phyloP scores from a whole-genome alignment of 1,284 basidiomycete genomes.

The Stygiomarasmius scandens region DNA sequence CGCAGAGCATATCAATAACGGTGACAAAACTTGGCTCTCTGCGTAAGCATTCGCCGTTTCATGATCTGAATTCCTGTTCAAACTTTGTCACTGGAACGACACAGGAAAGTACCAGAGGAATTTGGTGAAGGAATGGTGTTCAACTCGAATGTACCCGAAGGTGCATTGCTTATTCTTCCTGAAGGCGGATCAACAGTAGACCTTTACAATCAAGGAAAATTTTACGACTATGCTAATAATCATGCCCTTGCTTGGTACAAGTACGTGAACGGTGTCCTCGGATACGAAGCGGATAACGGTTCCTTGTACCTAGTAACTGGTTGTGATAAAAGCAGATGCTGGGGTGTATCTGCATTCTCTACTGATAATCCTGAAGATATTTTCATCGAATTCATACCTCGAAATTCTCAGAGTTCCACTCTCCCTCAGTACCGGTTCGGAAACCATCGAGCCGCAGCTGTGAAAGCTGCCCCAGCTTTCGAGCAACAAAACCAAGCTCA shows the following conservation, averaged over 20 bases:
- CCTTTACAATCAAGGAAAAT: neutral
- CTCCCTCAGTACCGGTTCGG: too few species aligned
- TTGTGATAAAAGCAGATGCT: conserved; percentile 1
- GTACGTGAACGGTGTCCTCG: neutral
- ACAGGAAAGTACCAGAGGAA: neutral
- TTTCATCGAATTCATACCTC: neutral
- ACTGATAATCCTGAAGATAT: neutral
- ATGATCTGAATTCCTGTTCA: too few species aligned
- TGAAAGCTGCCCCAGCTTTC: too few species aligned
- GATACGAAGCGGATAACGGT: neutral
- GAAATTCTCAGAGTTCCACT: too few species aligned
- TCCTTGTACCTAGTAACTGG: conserved; percentile 4
- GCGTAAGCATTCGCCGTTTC: too few species aligned
- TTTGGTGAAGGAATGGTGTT: neutral
- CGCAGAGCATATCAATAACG: conserved; percentile 1
- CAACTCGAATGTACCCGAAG: neutral
- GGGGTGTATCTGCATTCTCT: conserved; percentile 3
- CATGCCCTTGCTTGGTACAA: conserved; percentile 2
- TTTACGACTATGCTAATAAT: neutral
- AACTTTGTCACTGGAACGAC: too few species aligned
- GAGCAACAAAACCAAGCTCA: too few species aligned
- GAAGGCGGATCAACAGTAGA: conserved; percentile 3
- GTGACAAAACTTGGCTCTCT: neutral
- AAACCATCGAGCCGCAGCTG: too few species aligned
- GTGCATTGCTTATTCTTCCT: conserved; percentile 3